Base-by-base conservation (phyloP, 179 eudicot genomes). In the Monotropa hypopitys region DNA sequence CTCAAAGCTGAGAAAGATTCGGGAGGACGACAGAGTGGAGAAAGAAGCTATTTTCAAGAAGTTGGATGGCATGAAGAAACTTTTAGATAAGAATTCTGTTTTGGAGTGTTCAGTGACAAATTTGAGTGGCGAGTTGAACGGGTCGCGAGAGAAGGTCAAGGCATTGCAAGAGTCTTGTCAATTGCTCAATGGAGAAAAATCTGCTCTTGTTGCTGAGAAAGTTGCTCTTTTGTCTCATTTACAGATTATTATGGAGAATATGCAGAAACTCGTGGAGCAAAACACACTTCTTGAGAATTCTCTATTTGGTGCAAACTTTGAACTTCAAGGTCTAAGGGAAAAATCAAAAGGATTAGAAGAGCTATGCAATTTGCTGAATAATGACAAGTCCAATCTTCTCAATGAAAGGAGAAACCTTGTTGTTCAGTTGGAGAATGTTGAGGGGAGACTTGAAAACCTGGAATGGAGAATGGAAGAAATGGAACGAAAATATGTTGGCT, bases 291-390 rank as follows among this genome's bases (percentile, higher is more conserved):
- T 93, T 50, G 96, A 95, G 83, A 86, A 81, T 75, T 91, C 99
- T 59, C 88, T 95, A 12, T 85, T 84, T 11, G 81, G 81, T 71
- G 96, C 97, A 73, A 91, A 82, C 76, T 75, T 86, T 72, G 97
- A 95, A 62, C 84, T 95, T 74, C 92, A 87, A 83, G 91, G 90
- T 80, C 85, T 95, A 80, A 88, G 97, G 82, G 93, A 69, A 72
- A 95, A 88, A 80, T 88, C 99, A 8, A 93, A 87, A 81, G 85
- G 95, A 73, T 77, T 95, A 61, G 97, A 91, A 79, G 97, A 90
- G 33, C 80, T 93, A 43, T 89, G 92, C 79, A 82, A 89, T 82
- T 81, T 88, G 73, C 91, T 93, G 65, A 87, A 84, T 69, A 82
- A 80, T 70, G 98, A 95, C 78, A 88, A 85, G 76, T 86, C 93